Percentiles rank a stretch among this genome's conserved stretches.
Evolutionary conservation across 208 protist genomes (phyloP).

Genomic region (Leishmania turanica): DNA sequence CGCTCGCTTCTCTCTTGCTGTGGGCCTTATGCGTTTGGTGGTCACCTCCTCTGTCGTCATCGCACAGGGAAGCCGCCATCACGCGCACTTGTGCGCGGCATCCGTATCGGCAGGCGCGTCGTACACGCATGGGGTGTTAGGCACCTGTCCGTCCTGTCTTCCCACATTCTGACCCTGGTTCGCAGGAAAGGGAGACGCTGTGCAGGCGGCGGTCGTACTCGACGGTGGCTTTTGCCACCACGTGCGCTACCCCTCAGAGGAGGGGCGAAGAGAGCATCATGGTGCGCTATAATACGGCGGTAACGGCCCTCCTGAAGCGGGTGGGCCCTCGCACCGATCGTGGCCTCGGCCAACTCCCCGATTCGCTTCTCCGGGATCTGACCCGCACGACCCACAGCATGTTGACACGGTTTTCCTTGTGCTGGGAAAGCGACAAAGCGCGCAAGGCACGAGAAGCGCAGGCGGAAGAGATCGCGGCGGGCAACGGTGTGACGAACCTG

Average conservation of each 20-base stretch:
- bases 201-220: background rate
- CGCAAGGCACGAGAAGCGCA: background rate
- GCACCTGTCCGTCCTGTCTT: background rate
- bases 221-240: background rate
- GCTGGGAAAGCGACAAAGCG: background rate
- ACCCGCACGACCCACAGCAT: background rate
- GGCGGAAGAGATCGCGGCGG: background rate
- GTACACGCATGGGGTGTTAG: background rate
- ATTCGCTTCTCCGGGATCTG: background rate
- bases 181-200: background rate
- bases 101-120: background rate
- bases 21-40: background rate
- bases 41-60: background rate
- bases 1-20: background rate
- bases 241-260: background rate
- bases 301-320: slow-evolving; percentile 5
- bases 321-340: slow-evolving; percentile 2
- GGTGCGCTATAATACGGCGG: slow-evolving; percentile 1
- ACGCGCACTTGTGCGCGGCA: background rate
- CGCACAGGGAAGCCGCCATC: background rate
- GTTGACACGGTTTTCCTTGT: background rate
- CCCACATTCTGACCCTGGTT: background rate
- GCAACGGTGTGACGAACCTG: background rate
- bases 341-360: background rate
- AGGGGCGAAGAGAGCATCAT: background rate